A percentile compares a stretch with the other conserved stretches of the same genome.
Evolutionary conservation across 805 yeast species (phyloP).

Genomic region (Candida broadrunensis): DNA sequence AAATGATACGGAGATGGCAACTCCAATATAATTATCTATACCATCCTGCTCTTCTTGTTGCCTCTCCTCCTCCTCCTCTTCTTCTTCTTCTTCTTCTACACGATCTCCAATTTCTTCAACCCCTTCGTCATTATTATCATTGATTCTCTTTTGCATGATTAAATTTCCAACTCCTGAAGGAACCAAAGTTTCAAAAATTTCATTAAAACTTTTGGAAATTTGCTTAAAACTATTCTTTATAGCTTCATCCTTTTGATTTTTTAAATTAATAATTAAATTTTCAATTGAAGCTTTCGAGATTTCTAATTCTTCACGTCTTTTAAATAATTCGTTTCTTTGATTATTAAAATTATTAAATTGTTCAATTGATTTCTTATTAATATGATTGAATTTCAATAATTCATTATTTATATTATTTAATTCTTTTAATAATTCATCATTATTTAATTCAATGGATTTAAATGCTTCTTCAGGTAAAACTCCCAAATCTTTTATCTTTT

Average conservation of each 20-base stretch:
- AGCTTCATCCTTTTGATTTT: conserved; percentile 78
- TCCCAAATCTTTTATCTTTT: conserved; percentile 79
- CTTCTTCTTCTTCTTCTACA: conserved; percentile 11
- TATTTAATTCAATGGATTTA: conserved; percentile 36
- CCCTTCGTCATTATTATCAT: conserved; percentile 7
- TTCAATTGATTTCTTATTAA: conserved; percentile 87
- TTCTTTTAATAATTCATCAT: conserved; percentile 51
- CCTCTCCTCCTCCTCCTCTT: conserved; percentile 8
- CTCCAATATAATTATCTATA: conserved; percentile 70
- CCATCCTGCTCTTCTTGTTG: not conserved
- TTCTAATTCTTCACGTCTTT: conserved; percentile 66
- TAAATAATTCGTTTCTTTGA: conserved; percentile 64
- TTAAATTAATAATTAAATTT: conserved; percentile 63
- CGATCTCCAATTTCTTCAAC: conserved; percentile 14
- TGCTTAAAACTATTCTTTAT: conserved; percentile 73
- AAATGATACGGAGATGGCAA: conserved; percentile 84
- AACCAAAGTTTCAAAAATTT: conserved; percentile 75
- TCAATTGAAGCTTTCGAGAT: conserved; percentile 71
- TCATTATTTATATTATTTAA: conserved; percentile 55
- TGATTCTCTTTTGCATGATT: conserved; percentile 52
- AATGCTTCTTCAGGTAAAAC: conserved; percentile 85
- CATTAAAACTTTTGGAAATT: conserved; percentile 69
- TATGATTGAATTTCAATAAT: conserved; percentile 65
- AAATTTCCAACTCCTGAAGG: conserved; percentile 80
- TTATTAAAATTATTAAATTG: conserved; percentile 71